Base-by-base conservation (phyloP, 805 yeast species). In the Candida chauliodis region DNA sequence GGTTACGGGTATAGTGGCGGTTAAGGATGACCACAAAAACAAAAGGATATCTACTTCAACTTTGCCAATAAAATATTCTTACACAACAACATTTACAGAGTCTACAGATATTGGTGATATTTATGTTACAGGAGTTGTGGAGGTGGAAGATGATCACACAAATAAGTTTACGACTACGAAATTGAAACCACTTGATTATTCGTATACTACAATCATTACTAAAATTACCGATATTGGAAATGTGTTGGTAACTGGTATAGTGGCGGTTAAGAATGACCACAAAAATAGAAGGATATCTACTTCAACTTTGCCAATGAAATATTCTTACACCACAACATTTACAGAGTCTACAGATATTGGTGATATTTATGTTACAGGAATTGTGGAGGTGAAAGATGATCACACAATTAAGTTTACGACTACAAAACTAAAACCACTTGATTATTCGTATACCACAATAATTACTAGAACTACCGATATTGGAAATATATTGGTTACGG, bases 81-180 rank as follows among this genome's bases (percentile, higher is more conserved):
- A 24, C 13, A 8, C n/a, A 11, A 24, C 9, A 24, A 24, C 13
- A 11, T 24, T 8, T 24, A 11, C 27, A 24, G 5, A 6, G 13
- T 11, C 14, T 25, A 25, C 28, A n/a, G 28, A 25, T n/a, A 25
- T 25, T 25, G 28, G 28, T n/a, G 28, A 25, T 6, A 25, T 25
- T 10, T 25, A 11, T 6, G 28, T n/a, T 6, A 25, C 28, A 11
- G 14, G 14, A 25, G 11, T 25, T 11, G 13, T 25, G 10, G 28
- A 25, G 14, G 28, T 25, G 10, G 6, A 10, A 5, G 28, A 25
- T 25, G 28, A 25, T 6, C 5, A 25, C 28, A 25, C 28, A 25
- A 6, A 25, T 22, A 22, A 22, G 11, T 22, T 22, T 8, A 11
- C 11, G 8, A 8, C 25, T 25, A 25, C 28, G 10, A 11, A n/a